Evolutionary conservation across 2,329 filamentous ascomycete genomes (phyloP).

Genomic region (Microascus cirrosus): DNA sequence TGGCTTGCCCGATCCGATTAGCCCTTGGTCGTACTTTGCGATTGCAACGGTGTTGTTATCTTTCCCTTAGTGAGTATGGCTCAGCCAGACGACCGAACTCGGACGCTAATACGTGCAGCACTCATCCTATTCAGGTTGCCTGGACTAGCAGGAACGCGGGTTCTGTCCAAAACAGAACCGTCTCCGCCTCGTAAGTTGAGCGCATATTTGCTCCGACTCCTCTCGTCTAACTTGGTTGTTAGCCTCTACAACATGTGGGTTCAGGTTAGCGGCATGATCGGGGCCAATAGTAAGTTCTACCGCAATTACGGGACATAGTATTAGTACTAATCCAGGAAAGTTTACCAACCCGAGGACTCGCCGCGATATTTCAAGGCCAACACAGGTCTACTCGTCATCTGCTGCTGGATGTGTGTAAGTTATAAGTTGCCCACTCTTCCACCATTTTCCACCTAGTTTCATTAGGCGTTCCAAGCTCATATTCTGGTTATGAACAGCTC

Average conservation of each 20-base stretch:
- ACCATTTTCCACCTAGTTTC: no score
- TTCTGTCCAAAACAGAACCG: constrained; percentile 44
- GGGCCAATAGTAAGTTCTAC: constrained; percentile 20
- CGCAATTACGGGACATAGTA: background rate
- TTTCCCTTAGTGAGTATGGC: constrained; percentile 36
- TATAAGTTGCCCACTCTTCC: no score
- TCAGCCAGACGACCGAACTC: background rate
- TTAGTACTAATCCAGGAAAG: constrained; percentile 10
- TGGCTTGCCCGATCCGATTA: constrained; percentile 22
- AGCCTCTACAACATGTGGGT: constrained; percentile 42
- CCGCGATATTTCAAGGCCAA: constrained; percentile 26
- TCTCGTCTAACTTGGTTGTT: background rate
- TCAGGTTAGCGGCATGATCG: constrained; percentile 25
- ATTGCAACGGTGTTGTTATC: constrained; percentile 35
- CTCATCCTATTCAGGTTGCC: constrained; percentile 46
- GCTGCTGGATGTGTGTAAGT: constrained; percentile 27
- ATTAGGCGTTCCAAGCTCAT: background rate
- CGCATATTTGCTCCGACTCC: background rate
- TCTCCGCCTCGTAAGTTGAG: constrained; percentile 24
- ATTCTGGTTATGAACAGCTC: constrained; percentile 11
- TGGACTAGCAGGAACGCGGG: constrained; percentile 47
- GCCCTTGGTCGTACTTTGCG: constrained; percentile 35
- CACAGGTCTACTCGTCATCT: constrained; percentile 22
- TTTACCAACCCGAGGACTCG: constrained; percentile 21
- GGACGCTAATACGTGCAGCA: constrained; percentile 9